Base-by-base conservation (phyloP, 2,329 filamentous ascomycete species). In the Arthrobotrys conoides region DNA sequence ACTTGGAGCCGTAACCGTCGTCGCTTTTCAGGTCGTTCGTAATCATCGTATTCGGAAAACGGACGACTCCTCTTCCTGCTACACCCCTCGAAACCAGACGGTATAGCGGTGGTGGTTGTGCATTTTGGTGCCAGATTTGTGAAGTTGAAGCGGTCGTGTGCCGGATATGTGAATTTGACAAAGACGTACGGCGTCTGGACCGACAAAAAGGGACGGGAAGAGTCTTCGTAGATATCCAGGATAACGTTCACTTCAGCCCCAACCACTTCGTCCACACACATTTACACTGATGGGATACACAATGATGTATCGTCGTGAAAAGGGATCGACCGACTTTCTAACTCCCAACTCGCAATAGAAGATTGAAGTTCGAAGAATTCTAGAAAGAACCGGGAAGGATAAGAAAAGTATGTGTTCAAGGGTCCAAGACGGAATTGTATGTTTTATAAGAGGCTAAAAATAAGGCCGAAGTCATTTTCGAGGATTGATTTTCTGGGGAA, bases 101-200 rank as follows among this genome's bases (percentile, higher is more conserved):
- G 20, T 10, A n/a, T n/a, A n/a, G 27, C 3, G 27, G 66, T 41
- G n/a, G 71, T 59, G 20, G 72, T 24, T 4, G 71, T 38, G 46
- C 71, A 76, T 76, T 69, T 69, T 20, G 71, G 71, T 65, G 70
- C 68, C 16, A 57, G 22, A 44, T 61, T 44, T 10, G 68, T 48
- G 53, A 78, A 78, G 59, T 49, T 80, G 80, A 80, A 81, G 72
- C 69, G 72, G 44, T 77, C 59, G 72, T 80, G 61, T 38, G 80
- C 75, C 38, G 72, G 67, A 71, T 80, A 78, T 61, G 73, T 80
- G 65, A 73, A 78, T 33, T 78, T 71, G 63, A 78, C 68, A 53
- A 78, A 78, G 68, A 78, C 68, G 63, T 78, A 78, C 22, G 75
- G 75, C 18, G 68, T 78, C 68, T 78, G 75, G 16, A 78, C 75